Evolutionary conservation across 208 protist genomes (phyloP), one percentile per base, ranked within the genome.

Genomic region (Trypanosoma cruzi): DNA sequence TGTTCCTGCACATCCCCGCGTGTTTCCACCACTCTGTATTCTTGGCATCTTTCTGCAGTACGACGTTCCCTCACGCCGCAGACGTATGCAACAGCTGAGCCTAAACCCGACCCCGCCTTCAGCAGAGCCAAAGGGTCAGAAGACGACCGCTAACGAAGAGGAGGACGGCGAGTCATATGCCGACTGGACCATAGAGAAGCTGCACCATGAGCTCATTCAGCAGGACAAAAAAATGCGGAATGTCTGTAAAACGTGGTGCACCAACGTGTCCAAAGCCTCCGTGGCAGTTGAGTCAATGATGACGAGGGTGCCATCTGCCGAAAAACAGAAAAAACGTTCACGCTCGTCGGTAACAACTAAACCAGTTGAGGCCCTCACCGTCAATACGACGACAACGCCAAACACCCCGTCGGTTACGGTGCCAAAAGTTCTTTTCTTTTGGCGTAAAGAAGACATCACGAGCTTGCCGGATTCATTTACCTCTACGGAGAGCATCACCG

Each of bases 401-500:
- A 22, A 49, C 22, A 40, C 54, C 13, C 56, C 18, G 22, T 26
- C 31, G 44, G n/a, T 62, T 18, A 36, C 29, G 26, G 81, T 92
- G 14, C 89, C 89, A 29, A 84, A 85, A 16, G 89, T 83, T 34
- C 77, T 95, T 32, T 90, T 90, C 68, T 92, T 91, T 46, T 37
- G 68, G 29, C 84, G 77, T 14, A 77, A 64, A n/a, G 71, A 80
- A 36, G 82, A 87, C 48, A 73, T 89, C 37, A 49, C 56, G 24
- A 20, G 57, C 48, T 6, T 55, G 55, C 2, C 54, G 44, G 46
- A 68, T 22, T 16, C 69, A 28, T 11, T 46, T 60, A 46, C 56
- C 60, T 29, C 42, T 50, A 37, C 59, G 29, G 56, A 68, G 44
- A 46, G 34, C 28, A 36, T 85, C 32, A 52, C 75, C 28, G 53